Base-by-base conservation (phyloP, 225 moss, liverwort and hornwort species). In the Anthoceros angustus region DNA sequence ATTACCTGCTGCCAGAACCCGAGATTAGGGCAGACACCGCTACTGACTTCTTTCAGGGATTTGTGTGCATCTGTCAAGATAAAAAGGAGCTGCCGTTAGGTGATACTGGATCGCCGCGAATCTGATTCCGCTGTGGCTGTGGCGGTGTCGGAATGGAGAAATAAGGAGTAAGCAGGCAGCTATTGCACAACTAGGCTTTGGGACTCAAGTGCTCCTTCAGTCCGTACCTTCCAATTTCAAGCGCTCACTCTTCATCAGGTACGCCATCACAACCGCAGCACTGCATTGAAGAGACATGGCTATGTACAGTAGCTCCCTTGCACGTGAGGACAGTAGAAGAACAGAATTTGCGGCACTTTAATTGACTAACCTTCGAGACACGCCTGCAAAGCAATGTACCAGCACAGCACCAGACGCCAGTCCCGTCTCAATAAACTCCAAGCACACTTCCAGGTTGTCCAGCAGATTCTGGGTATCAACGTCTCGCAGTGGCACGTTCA, bases 1-100 rank as follows among this genome's bases (percentile, higher is more conserved):
- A 41, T 43, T 72, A 92, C 95, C 91, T 98, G 95, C 64, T 88
- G 83, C 84, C 91, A 75, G 71, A 98, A 98, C 32, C 95, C 95
- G 50, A 74, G 71, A 74, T 98, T 98, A 26, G 95, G 95, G 65
- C 85, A 85, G 43, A 84, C 91, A 15, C 74, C 67, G 50, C 80
- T 70, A 75, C 95, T 88, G 55, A 76, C 79, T 70, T 62, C 61
- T 42, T 86, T 83, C 77, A 98, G 77, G 55, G 86, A 91, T 14
- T 70, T 61, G 62, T 91, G 78, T 39, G 91, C 88, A 66, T 76
- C 95, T 98, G 78, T 62, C 12, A 72, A 39, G 60, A 72, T 12
- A 55, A 18, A 9, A 23, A 55, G 55, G 8, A 18, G 18, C n/a
- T 18, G 6, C 16, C 12, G 45, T 11, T 0, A 11, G 45, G 45